Evolutionary conservation across 2,329 filamentous ascomycete genomes (phyloP).

Genomic region (Truncatella angustata): DNA sequence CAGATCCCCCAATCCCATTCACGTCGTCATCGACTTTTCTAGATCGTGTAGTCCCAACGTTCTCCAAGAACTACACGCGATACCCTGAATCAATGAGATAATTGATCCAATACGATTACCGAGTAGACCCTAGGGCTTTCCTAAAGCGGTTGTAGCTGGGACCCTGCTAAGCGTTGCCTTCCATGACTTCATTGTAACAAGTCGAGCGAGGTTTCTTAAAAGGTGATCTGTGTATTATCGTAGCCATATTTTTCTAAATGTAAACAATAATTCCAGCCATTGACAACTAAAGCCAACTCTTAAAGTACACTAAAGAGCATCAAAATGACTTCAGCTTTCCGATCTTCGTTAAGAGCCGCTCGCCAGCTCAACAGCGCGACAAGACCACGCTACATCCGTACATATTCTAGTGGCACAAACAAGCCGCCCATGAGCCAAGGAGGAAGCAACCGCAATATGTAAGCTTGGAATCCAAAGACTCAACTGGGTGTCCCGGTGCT

Average conservation of each 20-base stretch:
- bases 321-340: constrained; percentile 2
- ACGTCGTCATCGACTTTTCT: constrained; percentile 12
- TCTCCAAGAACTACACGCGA: not conserved
- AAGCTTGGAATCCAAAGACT: too few species aligned
- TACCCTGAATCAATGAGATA: not conserved
- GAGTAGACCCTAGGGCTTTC: not conserved
- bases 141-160: not conserved
- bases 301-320: not conserved
- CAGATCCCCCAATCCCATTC: constrained; percentile 7
- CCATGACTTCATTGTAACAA: constrained; percentile 4
- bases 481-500: too few species aligned
- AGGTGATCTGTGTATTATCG: not conserved
- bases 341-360: not conserved
- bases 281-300: not conserved
- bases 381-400: not conserved
- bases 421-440: constrained; percentile 10
- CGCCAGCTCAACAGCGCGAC: not conserved
- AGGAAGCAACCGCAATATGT: constrained; percentile 10
- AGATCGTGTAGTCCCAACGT: constrained; percentile 6
- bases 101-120: not conserved
- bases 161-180: not conserved
- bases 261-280: too few species aligned
- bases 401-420: not conserved
- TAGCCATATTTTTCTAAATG: not conserved
- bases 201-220: not conserved